These are phyloP conservation scores for Capsella rubella DNA, from an alignment of 441 rosid genomes.

Conservation along the genomic window DNA sequence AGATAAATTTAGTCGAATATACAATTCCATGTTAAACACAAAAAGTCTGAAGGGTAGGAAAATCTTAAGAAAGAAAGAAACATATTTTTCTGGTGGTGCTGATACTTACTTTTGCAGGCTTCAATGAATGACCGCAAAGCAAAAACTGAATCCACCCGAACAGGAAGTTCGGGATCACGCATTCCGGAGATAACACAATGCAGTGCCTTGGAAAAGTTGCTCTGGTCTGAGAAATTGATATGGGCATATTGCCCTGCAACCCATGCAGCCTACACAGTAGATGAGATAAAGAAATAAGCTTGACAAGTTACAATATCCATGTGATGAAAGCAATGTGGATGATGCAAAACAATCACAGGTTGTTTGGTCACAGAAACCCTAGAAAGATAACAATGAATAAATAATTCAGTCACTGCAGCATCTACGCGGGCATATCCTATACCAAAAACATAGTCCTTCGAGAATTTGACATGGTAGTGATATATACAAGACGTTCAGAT, in stretches of 20 bases:
- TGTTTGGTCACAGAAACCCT: constrained; percentile 17
- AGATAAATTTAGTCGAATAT: constrained; percentile 14
- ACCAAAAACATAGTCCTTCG: not conserved
- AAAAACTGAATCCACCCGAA: constrained; percentile 98
- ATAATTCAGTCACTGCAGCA: constrained; percentile 1
- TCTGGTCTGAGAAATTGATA: constrained; percentile 80
- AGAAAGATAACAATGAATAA: constrained; percentile 6
- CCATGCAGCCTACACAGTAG: constrained; percentile 89
- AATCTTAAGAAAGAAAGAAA: constrained; percentile 21
- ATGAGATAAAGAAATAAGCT: constrained; percentile 22
- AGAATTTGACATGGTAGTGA: constrained; percentile 8
- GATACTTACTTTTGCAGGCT: constrained; percentile 80
- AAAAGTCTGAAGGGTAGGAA: not conserved
- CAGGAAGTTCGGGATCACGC: constrained; percentile 98
- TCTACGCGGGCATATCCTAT: constrained; percentile 27
- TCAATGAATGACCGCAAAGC: constrained; percentile 96
- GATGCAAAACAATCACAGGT: constrained; percentile 27
- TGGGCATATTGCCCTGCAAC: constrained; percentile 99
- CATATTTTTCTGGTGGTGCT: constrained; percentile 14
- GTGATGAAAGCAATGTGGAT: constrained; percentile 26
- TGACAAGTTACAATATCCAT: not conserved
- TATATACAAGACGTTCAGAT: not conserved
- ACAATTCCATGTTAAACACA: not conserved
- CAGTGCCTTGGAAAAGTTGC: constrained; percentile 82
- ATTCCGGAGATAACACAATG: constrained; percentile 91